Conservation (phyloP, 805 yeast genomes). For the Saturnispora hagleri region DNA sequence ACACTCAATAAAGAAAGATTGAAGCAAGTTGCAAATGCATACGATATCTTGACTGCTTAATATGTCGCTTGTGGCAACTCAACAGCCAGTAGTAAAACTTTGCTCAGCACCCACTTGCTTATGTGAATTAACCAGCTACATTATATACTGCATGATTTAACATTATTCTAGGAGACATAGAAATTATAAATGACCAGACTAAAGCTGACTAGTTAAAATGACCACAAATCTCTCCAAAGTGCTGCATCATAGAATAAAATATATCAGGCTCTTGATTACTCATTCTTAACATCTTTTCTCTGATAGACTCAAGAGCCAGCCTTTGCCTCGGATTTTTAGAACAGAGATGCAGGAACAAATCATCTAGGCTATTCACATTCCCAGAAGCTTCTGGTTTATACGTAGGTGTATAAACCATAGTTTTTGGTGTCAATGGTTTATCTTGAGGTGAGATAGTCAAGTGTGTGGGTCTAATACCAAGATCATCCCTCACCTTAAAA, state of each 20-base stretch:
- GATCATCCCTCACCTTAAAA: neutral
- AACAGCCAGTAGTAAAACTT: no score
- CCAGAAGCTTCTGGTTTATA: neutral
- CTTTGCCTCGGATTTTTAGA: neutral
- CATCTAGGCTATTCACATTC: neutral
- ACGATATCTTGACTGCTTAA: no score
- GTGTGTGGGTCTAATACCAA: neutral
- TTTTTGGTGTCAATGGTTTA: neutral
- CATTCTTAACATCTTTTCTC: neutral
- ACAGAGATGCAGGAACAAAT: neutral
- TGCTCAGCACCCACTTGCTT: no score
- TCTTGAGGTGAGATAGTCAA: neutral
- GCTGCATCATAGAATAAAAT: neutral
- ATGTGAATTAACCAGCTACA: no score
- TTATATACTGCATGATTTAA: no score
- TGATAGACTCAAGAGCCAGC: neutral
- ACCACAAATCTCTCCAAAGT: neutral
- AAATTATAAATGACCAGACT: neutral
- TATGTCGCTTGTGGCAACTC: no score
- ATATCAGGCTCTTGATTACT: neutral
- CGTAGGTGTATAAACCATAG: slow-evolving; percentile 1
- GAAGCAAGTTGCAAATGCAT: no score
- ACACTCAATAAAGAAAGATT: no score
- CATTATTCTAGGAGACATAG: neutral
- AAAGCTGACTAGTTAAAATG: neutral